phyloP scores from a whole-genome alignment of 2,329 filamentous ascomycete genomes.

The Coniella lustricola region DNA sequence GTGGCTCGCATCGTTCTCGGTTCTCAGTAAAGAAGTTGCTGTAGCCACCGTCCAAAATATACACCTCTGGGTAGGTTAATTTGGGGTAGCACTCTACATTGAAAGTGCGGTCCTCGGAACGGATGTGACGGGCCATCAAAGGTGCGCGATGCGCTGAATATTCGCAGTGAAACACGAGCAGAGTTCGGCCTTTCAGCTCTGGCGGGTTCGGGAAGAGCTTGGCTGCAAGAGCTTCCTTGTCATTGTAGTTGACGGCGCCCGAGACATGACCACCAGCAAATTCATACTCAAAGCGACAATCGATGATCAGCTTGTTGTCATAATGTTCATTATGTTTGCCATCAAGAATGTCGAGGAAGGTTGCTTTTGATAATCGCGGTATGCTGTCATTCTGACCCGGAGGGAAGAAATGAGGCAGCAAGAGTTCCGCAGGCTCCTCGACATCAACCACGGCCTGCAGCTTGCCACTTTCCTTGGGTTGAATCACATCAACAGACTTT shows the following conservation, averaged over 20 bases:
- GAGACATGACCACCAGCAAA: conserved; percentile 95
- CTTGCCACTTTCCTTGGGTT: conserved; percentile 59
- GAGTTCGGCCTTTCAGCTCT: conserved; percentile 58
- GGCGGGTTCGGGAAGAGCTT: conserved; percentile 64
- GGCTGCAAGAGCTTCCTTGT: conserved; percentile 78
- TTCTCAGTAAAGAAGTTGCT: conserved; percentile 83
- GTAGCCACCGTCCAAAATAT: conserved; percentile 95
- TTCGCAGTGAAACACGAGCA: conserved; percentile 94
- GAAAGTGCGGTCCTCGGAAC: conserved; percentile 75
- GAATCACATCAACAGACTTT: conserved; percentile 79
- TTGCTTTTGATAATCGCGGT: conserved; percentile 76
- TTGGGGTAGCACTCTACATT: conserved; percentile 83
- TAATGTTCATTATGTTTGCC: conserved; percentile 72
- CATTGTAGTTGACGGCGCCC: conserved; percentile 91
- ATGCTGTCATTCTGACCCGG: conserved; percentile 79
- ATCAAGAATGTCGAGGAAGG: conserved; percentile 80
- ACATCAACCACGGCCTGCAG: conserved; percentile 77
- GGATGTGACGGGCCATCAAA: conserved; percentile 90
- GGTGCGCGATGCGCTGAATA: conserved; percentile 96
- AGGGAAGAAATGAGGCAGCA: conserved; percentile 76
- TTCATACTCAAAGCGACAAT: conserved; percentile 98
- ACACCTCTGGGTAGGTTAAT: conserved; percentile 93
- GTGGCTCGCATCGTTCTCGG: conserved; percentile 76
- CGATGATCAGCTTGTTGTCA: conserved; percentile 78
- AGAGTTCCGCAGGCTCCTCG: conserved; percentile 65